Conservation (phyloP, 2,329 filamentous ascomycete species). For the Fusarium sp. region DNA sequence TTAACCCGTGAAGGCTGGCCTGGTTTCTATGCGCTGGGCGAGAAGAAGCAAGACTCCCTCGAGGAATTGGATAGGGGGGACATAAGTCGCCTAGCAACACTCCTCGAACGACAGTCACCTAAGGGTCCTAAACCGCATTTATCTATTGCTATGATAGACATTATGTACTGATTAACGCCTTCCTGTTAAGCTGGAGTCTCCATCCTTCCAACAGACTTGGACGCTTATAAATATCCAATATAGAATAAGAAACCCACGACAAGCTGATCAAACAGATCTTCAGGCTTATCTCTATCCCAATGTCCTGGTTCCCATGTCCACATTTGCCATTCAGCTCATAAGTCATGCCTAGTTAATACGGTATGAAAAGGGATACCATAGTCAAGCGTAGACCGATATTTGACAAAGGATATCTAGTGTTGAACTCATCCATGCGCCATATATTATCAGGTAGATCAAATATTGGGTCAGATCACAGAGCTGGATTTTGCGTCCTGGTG, state of each 20-base stretch:
- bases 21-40: not conserved
- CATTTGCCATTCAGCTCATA: conserved; percentile 11
- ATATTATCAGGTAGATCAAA: not conserved
- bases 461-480: not conserved
- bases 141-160: conserved; percentile 16
- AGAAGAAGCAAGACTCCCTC: not conserved
- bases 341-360: conserved; percentile 11
- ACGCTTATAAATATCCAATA: conserved; percentile 2
- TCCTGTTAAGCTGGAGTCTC: conserved; percentile 1
- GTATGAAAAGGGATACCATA: conserved; percentile 3
- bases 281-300: conserved; percentile 3
- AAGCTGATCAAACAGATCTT: not conserved
- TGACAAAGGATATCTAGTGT: conserved; percentile 1
- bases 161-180: conserved; percentile 23
- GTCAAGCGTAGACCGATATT: not conserved
- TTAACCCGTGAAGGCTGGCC: not conserved
- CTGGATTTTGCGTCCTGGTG: not conserved
- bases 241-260: conserved; percentile 5
- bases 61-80: not conserved
- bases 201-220: conserved; percentile 2
- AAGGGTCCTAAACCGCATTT: not conserved
- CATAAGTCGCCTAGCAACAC: not conserved
- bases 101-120: not conserved
- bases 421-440: not conserved
- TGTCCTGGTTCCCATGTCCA: conserved; percentile 20